Evolutionary conservation across 208 protist genomes (phyloP).

Genomic region (Blechomonas ayalai): DNA sequence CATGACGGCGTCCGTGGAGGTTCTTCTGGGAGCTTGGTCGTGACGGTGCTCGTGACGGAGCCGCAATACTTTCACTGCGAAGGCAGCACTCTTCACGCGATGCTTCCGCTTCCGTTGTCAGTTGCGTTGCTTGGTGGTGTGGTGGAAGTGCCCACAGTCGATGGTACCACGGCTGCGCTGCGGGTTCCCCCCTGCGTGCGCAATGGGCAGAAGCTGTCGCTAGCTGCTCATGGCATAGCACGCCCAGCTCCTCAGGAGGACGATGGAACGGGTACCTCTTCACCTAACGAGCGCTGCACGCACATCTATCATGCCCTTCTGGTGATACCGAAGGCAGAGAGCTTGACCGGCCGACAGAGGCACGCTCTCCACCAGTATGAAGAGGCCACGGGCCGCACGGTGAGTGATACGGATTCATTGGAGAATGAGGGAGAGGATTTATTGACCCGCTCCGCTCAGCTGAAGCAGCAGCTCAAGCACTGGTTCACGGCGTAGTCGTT

Average conservation of each 20-base stretch:
- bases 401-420: neutral
- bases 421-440: slow-evolving; percentile 3
- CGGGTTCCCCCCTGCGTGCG: slow-evolving; percentile 69
- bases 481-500: slow-evolving; percentile 51
- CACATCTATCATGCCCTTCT: slow-evolving; percentile 59
- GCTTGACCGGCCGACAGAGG: slow-evolving; percentile 54
- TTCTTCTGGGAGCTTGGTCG: slow-evolving; percentile 51
- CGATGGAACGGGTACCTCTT: neutral
- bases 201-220: slow-evolving; percentile 52
- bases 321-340: slow-evolving; percentile 41
- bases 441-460: slow-evolving; percentile 17
- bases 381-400: slow-evolving; percentile 1
- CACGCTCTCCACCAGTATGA: slow-evolving; percentile 40
- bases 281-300: neutral
- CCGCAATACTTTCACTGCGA: slow-evolving; percentile 64
- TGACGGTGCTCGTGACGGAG: slow-evolving; percentile 67
- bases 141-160: slow-evolving; percentile 50
- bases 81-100: slow-evolving; percentile 43
- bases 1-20: slow-evolving; percentile 82
- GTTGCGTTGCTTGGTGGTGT: slow-evolving; percentile 68
- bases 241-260: neutral
- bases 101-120: slow-evolving; percentile 73
- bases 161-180: slow-evolving; percentile 11
- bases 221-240: slow-evolving; percentile 26
- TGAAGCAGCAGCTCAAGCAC: slow-evolving; percentile 50